Base-by-base conservation (phyloP, 495 filamentous ascomycete species). In the Tetracladium setigerum region DNA sequence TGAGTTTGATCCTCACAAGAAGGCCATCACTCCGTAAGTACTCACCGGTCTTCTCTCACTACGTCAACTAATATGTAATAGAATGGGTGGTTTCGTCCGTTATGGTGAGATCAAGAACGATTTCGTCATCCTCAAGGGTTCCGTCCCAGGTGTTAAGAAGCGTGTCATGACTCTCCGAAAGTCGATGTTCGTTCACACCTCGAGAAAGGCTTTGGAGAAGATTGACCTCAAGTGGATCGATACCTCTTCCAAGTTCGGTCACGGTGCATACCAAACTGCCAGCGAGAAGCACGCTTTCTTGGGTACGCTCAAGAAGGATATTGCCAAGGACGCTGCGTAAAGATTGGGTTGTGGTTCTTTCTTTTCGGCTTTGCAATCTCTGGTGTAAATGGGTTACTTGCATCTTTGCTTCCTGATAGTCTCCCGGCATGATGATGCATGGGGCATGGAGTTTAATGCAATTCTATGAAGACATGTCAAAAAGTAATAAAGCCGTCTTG, bases 201-300 rank as follows among this genome's bases (percentile, higher is more conserved):
- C 82, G 63, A 77, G 94, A 63, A 86, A 84, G 68, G 86, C 94
- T 33, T 77, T 94, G 66, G 94, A 99, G 85, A 97, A 97, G 84
- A 84, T 96, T 64, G 90, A 96, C 53, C 85, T 99, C 73, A 99
- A 99, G 76, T 99, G 94, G 94, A 97, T 99, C 81, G 94, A 99
- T 65, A 99, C 94, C 57, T 95, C 89, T 38, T 95, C 89, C 73
- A 95, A 99, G 82, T 99, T 97, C 77, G 94, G 94, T 70, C 94
- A 99, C 77, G 94, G 94, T 82, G 92, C 87, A 67, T 99, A 95
- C 86, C 94, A 99, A 78, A 97, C 90, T 43, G 73, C 82, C 63
- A 85, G 85, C 65, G 94, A 99, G 85, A 99, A 99, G 89, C 83
- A 83, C 71, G 73, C 81, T 62, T 89, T 83, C 78, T 60, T 95